Evolutionary conservation across 192 early-diverging fungal genomes (phyloP).

Genomic region (Podila verticillata): DNA sequence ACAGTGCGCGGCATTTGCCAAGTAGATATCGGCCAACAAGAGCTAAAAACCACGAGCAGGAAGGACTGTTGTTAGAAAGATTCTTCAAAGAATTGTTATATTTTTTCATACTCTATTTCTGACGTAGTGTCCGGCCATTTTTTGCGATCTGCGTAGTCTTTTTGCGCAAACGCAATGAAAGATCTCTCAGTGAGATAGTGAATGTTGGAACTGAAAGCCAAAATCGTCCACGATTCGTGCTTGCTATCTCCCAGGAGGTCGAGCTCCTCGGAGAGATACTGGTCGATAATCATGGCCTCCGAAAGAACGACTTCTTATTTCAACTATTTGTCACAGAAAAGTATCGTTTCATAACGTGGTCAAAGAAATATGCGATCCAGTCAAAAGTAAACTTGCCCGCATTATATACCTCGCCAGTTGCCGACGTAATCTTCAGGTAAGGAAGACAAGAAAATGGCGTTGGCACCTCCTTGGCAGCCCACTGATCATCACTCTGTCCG

Average conservation of each 20-base stretch:
- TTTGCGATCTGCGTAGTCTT: neutral
- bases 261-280: slow-evolving; percentile 23
- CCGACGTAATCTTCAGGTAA: slow-evolving; percentile 12
- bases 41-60: neutral
- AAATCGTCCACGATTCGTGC: slow-evolving; percentile 18
- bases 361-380: neutral
- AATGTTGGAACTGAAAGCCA: slow-evolving; percentile 22
- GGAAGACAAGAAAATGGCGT: slow-evolving; percentile 32
- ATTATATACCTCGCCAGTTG: slow-evolving; percentile 3
- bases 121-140: slow-evolving; percentile 45
- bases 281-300: slow-evolving; percentile 31
- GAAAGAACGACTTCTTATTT: slow-evolving; percentile 17
- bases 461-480: neutral
- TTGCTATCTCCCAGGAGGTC: slow-evolving; percentile 35
- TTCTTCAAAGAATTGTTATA: too few relatives aligned
- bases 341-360: neutral
- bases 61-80: too few relatives aligned
- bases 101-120: slow-evolving; percentile 23
- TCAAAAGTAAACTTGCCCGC: neutral
- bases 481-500: slow-evolving; percentile 2
- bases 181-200: slow-evolving; percentile 24
- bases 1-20: neutral
- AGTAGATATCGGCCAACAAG: slow-evolving; percentile 1
- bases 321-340: neutral
- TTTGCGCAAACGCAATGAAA: slow-evolving; percentile 2